Percentiles rank a stretch among this genome's conserved stretches.
phyloP scores from a whole-genome alignment of 306 rosid genomes.

The Hylodesmum podocarpum region DNA sequence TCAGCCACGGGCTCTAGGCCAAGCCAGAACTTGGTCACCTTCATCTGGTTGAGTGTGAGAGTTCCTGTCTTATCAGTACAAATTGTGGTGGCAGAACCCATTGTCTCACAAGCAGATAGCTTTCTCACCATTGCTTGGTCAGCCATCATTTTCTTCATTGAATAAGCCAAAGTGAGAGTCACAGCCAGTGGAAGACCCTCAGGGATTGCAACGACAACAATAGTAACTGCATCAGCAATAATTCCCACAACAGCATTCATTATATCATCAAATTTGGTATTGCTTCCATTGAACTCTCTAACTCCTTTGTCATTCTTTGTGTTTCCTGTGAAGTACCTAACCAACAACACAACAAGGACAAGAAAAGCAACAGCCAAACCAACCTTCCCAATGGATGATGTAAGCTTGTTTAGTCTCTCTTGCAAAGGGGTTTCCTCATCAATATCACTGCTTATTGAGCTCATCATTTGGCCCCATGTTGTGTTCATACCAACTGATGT shows the following conservation, averaged over 20 bases:
- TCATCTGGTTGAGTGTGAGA: slow-evolving; percentile 42
- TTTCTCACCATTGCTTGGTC: slow-evolving; percentile 46
- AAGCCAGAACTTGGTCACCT: slow-evolving; percentile 40
- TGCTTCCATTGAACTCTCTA: slow-evolving; percentile 24
- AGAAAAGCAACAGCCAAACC: slow-evolving; percentile 38
- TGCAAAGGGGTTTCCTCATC: slow-evolving; percentile 36
- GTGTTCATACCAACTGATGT: slow-evolving; percentile 45
- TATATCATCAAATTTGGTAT: slow-evolving; percentile 31
- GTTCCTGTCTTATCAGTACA: slow-evolving; percentile 45
- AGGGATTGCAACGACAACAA: slow-evolving; percentile 45
- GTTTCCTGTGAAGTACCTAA: slow-evolving; percentile 42
- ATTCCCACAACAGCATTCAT: slow-evolving; percentile 35
- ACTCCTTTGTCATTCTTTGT: slow-evolving; percentile 30
- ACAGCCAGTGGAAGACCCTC: slow-evolving; percentile 44
- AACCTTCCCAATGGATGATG: slow-evolving; percentile 37
- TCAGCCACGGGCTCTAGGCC: slow-evolving; percentile 18
- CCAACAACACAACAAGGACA: slow-evolving; percentile 33
- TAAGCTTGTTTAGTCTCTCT: slow-evolving; percentile 29
- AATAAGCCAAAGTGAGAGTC: slow-evolving; percentile 40
- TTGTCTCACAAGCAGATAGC: slow-evolving; percentile 41
- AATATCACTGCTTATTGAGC: slow-evolving; percentile 29
- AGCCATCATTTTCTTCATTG: slow-evolving; percentile 51
- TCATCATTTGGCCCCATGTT: slow-evolving; percentile 50
- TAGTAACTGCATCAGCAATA: slow-evolving; percentile 41
- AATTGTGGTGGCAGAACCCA: slow-evolving; percentile 44